Evolutionary conservation across 1,284 basidiomycete species (phyloP).

Genomic region (Sparassis latifolia): DNA sequence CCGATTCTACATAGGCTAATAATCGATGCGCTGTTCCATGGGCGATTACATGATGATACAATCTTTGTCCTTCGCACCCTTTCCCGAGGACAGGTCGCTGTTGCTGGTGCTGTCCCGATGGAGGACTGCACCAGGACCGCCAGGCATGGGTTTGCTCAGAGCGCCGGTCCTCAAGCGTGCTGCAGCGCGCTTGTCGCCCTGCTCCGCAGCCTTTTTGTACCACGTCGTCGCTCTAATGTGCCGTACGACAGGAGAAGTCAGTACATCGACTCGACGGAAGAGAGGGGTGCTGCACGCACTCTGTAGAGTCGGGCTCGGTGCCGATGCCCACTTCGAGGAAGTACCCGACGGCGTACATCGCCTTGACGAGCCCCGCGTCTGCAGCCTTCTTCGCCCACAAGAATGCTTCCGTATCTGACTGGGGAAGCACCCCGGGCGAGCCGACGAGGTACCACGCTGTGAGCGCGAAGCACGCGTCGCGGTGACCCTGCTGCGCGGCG

Average conservation of each 20-base stretch:
- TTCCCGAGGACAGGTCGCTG: slow-evolving; percentile 27
- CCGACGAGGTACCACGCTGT: slow-evolving; percentile 99
- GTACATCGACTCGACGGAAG: slow-evolving; percentile 2
- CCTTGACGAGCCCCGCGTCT: slow-evolving; percentile 84
- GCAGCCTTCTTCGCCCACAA: slow-evolving; percentile 92
- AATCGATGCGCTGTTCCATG: background rate
- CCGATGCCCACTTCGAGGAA: slow-evolving; percentile 94
- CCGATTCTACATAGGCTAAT: background rate
- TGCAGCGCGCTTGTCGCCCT: slow-evolving; percentile 89
- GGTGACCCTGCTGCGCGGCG: slow-evolving; percentile 94
- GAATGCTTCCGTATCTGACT: slow-evolving; percentile 96
- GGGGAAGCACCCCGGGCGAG: slow-evolving; percentile 93
- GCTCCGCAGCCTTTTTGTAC: slow-evolving; percentile 90
- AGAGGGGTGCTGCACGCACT: slow-evolving; percentile 41
- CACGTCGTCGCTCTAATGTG: slow-evolving; percentile 63
- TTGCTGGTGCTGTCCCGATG: slow-evolving; percentile 42
- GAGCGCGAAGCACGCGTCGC: slow-evolving; percentile 95
- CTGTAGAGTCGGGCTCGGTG: slow-evolving; percentile 57
- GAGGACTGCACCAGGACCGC: slow-evolving; percentile 54
- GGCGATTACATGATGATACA: slow-evolving; percentile 74
- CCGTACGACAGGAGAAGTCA: slow-evolving; percentile 1
- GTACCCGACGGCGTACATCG: slow-evolving; percentile 96
- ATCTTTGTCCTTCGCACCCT: slow-evolving; percentile 57
- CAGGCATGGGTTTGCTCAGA: slow-evolving; percentile 43
- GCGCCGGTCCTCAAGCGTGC: slow-evolving; percentile 74